Evolutionary conservation across 2,329 filamentous ascomycete genomes (phyloP).

Genomic region (Emergomyces orientalis): DNA sequence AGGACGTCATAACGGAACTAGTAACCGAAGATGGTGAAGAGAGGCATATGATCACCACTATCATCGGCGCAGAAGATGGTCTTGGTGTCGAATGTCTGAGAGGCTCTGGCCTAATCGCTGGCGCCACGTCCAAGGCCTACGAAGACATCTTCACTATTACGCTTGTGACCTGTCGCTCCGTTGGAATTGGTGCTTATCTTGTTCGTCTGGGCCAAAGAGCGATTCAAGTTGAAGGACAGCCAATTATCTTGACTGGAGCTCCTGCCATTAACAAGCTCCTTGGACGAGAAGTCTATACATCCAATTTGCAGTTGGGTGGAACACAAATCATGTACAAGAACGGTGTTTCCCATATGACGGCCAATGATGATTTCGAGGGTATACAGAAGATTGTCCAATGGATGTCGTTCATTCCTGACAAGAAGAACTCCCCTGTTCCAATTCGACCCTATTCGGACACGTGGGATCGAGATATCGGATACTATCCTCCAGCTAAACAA

Average conservation of each 20-base stretch:
- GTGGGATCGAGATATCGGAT: slow-evolving; percentile 89
- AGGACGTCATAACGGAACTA: slow-evolving; percentile 79
- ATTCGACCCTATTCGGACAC: slow-evolving; percentile 74
- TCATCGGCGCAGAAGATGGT: slow-evolving; percentile 88
- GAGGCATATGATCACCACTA: slow-evolving; percentile 85
- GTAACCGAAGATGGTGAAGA: slow-evolving; percentile 79
- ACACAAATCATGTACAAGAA: slow-evolving; percentile 99
- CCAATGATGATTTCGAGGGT: slow-evolving; percentile 94
- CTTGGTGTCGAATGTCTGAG: slow-evolving; percentile 95
- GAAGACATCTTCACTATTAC: slow-evolving; percentile 99
- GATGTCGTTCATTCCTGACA: slow-evolving; percentile 95
- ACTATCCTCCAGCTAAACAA: slow-evolving; percentile 69
- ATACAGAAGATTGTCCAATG: slow-evolving; percentile 96
- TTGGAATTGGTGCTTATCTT: slow-evolving; percentile 98
- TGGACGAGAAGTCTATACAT: slow-evolving; percentile 96
- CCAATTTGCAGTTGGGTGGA: slow-evolving; percentile 96
- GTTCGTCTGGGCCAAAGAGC: slow-evolving; percentile 97
- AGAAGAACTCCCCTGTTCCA: slow-evolving; percentile 86
- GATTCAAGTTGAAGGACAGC: slow-evolving; percentile 97
- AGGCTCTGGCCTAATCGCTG: slow-evolving; percentile 94
- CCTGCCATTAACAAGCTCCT: slow-evolving; percentile 96
- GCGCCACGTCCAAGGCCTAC: slow-evolving; percentile 92
- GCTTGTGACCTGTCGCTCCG: slow-evolving; percentile 92
- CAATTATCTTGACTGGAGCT: slow-evolving; percentile 96
- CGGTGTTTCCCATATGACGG: slow-evolving; percentile 98